These are phyloP conservation scores for Leishmania guyanensis DNA, from an alignment of 208 protist genomes.

Conservation along the genomic window DNA sequence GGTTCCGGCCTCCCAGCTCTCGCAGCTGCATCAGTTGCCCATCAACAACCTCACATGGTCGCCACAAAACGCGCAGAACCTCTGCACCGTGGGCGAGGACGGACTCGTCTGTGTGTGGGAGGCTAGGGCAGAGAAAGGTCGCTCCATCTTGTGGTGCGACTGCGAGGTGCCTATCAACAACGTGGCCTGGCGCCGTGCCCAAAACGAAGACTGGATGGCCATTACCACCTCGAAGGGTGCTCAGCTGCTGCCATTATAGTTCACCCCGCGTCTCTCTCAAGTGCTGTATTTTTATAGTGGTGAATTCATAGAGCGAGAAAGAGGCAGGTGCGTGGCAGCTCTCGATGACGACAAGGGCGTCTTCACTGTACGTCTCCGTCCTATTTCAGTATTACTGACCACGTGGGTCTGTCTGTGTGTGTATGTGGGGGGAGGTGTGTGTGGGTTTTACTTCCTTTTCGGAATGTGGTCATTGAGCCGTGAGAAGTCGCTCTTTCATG, in stretches of 20 bases:
- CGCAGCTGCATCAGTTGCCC: constrained; percentile 80
- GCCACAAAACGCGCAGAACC: constrained; percentile 92
- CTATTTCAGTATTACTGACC: neutral
- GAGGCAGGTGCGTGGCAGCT: neutral
- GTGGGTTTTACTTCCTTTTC: neutral
- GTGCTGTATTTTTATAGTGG: neutral
- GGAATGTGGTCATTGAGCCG: neutral
- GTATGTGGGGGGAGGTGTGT: too few relatives aligned
- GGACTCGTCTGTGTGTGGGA: constrained; percentile 98
- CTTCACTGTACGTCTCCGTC: neutral
- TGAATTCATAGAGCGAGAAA: neutral
- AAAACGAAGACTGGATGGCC: constrained; percentile 85
- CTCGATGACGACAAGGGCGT: neutral
- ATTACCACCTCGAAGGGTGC: constrained; percentile 79
- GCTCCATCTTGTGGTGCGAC: constrained; percentile 61
- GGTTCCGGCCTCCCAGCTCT: constrained; percentile 83
- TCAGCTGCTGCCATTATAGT: constrained; percentile 67
- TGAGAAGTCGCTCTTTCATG: neutral
- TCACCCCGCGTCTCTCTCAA: neutral
- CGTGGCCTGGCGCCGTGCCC: constrained; percentile 71
- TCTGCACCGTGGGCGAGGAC: constrained; percentile 97
- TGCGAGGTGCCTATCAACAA: constrained; percentile 83
- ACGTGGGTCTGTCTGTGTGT: neutral
- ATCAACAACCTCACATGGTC: constrained; percentile 98
- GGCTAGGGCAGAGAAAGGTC: constrained; percentile 59